Conservation (phyloP, 148 eudicot genomes). For the Diospyros lotus region DNA sequence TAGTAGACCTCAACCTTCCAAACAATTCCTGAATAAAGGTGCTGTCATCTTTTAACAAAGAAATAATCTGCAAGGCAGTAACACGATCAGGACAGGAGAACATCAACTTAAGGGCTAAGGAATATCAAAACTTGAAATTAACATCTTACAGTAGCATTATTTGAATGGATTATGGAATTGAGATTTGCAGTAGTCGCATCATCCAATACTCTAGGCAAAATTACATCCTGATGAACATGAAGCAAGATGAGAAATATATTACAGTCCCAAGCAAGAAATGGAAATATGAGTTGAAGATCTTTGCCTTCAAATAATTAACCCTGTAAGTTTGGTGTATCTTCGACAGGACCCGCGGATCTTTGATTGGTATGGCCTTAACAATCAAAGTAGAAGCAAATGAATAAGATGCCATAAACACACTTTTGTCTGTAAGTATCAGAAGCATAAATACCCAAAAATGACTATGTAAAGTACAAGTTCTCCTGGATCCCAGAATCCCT, state of each 20-base stretch:
- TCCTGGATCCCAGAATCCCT: not conserved
- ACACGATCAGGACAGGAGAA: conserved; percentile 8
- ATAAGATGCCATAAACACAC: not conserved
- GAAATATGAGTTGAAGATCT: conserved; percentile 11
- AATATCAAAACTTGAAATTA: not conserved
- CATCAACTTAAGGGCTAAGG: not conserved
- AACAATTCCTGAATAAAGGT: conserved; percentile 79
- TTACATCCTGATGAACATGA: conserved; percentile 57
- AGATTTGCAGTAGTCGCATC: conserved; percentile 69
- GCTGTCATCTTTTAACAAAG: conserved; percentile 77
- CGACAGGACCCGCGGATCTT: conserved; percentile 71
- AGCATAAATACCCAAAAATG: not conserved
- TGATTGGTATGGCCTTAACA: conserved; percentile 81
- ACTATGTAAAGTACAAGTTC: not conserved
- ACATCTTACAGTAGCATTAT: conserved; percentile 79
- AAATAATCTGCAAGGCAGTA: conserved; percentile 59
- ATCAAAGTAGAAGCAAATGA: conserved; percentile 13
- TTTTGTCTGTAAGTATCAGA: not conserved
- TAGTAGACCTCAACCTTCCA: conserved; percentile 62
- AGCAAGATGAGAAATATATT: conserved; percentile 14
- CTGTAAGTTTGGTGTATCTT: conserved; percentile 94
- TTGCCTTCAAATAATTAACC: conserved; percentile 84
- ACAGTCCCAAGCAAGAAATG: conserved; percentile 12
- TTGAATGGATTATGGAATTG: conserved; percentile 81
- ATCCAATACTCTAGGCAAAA: conserved; percentile 79